phyloP scores from a whole-genome alignment of 2,329 filamentous ascomycete species.

The Talaromyces sp. region DNA sequence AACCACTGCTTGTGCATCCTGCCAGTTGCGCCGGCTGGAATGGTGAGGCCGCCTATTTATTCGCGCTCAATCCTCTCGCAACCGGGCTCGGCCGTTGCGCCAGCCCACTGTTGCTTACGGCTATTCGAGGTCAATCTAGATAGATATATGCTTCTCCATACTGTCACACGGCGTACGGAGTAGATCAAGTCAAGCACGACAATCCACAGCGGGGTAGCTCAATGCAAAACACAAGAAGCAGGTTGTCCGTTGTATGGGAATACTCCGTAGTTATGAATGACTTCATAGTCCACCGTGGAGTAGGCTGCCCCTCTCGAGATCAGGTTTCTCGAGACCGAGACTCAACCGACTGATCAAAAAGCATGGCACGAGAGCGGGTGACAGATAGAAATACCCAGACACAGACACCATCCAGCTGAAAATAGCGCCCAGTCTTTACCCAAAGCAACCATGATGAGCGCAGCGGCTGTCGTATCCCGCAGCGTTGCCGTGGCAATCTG shows the following conservation, averaged over 20 bases:
- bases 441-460: not conserved
- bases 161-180: not conserved
- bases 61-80: not conserved
- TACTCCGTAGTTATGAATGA: not conserved
- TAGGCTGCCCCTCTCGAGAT: not conserved
- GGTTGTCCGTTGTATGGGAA: no score
- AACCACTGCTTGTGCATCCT: not conserved
- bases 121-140: not conserved
- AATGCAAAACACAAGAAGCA: not conserved
- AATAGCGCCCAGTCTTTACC: not conserved
- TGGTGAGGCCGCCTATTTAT: not conserved
- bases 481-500: slow-evolving; percentile 19
- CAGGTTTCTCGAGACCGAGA: not conserved
- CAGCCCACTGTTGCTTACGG: not conserved
- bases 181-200: not conserved
- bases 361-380: not conserved
- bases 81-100: not conserved
- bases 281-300: not conserved
- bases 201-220: not conserved
- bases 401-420: not conserved
- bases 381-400: not conserved
- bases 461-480: not conserved
- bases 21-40: not conserved
- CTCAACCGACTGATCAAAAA: not conserved
- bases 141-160: not conserved